Evolutionary conservation across 352 stramenopile species (phyloP).

Genomic region (Phytophthora meadii): DNA sequence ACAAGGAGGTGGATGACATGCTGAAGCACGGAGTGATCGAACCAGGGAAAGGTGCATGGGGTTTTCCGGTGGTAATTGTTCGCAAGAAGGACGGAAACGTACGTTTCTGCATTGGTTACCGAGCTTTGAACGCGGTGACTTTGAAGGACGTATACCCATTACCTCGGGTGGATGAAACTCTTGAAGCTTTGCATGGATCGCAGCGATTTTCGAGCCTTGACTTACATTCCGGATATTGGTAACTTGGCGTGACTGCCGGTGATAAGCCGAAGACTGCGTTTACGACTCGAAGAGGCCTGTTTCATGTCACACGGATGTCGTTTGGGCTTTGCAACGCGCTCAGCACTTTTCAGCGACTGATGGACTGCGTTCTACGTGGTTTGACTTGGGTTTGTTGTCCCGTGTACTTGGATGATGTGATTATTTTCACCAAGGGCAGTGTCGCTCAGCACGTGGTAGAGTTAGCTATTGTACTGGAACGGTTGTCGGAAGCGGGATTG

Average conservation of each 20-base stretch:
- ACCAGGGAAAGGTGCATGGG: slow-evolving; percentile 20
- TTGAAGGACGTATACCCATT: slow-evolving; percentile 16
- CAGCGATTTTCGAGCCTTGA: too few relatives aligned
- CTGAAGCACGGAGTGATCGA: slow-evolving; percentile 22
- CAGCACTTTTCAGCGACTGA: slow-evolving; percentile 31
- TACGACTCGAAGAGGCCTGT: slow-evolving; percentile 13
- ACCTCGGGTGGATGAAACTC: too few relatives aligned
- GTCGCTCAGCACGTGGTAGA: slow-evolving; percentile 25
- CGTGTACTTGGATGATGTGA: slow-evolving; percentile 35
- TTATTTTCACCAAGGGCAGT: slow-evolving; percentile 26
- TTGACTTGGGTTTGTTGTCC: slow-evolving; percentile 29
- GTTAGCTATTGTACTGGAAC: slow-evolving; percentile 16
- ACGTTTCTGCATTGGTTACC: slow-evolving; percentile 34
- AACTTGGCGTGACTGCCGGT: too few relatives aligned
- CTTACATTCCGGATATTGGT: too few relatives aligned
- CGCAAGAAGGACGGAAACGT: slow-evolving; percentile 9
- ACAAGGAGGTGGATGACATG: slow-evolving; percentile 26
- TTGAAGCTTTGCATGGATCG: too few relatives aligned
- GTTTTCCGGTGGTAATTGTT: slow-evolving; percentile 30
- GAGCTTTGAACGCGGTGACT: slow-evolving; percentile 18
- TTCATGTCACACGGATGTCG: slow-evolving; percentile 25
- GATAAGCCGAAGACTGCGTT: too few relatives aligned
- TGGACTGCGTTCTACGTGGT: slow-evolving; percentile 30
- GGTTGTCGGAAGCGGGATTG: slow-evolving; percentile 3
- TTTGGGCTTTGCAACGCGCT: slow-evolving; percentile 28